Base-by-base conservation (phyloP, 2,329 filamentous ascomycete species). In the Fonsecaea monophora region DNA sequence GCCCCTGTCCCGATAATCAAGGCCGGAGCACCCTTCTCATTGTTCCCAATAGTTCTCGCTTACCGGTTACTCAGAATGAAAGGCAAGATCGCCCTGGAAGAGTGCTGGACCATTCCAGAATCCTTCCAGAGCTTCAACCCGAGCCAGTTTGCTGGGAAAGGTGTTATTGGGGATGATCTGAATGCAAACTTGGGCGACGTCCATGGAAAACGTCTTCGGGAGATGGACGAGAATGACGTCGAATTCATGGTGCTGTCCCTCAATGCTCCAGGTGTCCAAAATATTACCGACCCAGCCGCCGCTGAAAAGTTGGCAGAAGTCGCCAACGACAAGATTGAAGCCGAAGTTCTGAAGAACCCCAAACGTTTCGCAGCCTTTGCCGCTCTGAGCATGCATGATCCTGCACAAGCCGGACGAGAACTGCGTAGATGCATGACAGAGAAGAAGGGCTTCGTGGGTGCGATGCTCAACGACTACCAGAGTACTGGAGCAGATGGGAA, bases 401-500 rank as follows among this genome's bases (percentile, higher is more conserved):
- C 78, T n/a, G 62, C 75, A 68, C 72, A 77, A 73, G 78, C 78
- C 25, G 77, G 75, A 1, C 63, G 67, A 9, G 78, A 80, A 62
- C 74, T 80, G 53, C 74, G 75, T n/a, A 76, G 78, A 64, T 85
- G 83, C 58, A 83, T 89, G 7, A 21, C 42, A 8, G 73, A 71
- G 4, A 73, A 71, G 4, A 72, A 81, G 58, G 86, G 86, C n/a
- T 89, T 89, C 78, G 82, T 86, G 65, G 87, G 87, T 2, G 86
- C 82, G 4, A 77, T 90, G 5, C 81, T 90, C 53, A 87, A 88
- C 72, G 85, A 88, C 72, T 85, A 82, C 2, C 87, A 90, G 73
- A 82, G 83, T 34, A 81, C 84, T 13, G 86, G 85, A 3, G 64
- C 69, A 2, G 84, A 87, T 6, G 86, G 86, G 34, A 85, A 88